Conservation (phyloP, 495 filamentous ascomycete genomes). For the Parathielavia appendiculata region DNA sequence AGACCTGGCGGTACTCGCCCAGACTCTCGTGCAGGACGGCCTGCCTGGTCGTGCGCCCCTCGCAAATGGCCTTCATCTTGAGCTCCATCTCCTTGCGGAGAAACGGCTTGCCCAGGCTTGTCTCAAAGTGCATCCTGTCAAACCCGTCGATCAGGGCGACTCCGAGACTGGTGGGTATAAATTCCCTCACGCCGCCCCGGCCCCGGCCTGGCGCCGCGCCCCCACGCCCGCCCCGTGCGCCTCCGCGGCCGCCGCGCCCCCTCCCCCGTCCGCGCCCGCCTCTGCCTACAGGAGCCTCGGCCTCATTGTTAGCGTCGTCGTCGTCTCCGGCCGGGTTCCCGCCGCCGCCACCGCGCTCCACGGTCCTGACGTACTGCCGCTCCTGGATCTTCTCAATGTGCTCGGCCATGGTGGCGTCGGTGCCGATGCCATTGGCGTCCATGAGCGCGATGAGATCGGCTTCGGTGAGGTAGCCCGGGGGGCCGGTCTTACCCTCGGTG, state of each 20-base stretch:
- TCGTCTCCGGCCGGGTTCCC: conserved; percentile 28
- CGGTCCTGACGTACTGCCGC: conserved; percentile 69
- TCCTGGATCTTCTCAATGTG: conserved; percentile 95
- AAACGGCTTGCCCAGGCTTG: conserved; percentile 92
- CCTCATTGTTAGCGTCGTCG: conserved; percentile 28
- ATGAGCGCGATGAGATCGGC: conserved; percentile 96
- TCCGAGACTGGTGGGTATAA: conserved; percentile 86
- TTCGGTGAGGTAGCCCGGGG: conserved; percentile 86
- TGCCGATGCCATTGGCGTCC: conserved; percentile 98
- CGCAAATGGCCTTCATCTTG: conserved; percentile 91
- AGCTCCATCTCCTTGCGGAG: conserved; percentile 95
- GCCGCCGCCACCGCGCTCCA: conserved; percentile 43
- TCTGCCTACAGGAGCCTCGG: conserved; percentile 33
- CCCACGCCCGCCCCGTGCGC: conserved; percentile 43
- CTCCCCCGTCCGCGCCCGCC: conserved; percentile 38
- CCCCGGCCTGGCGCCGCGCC: conserved; percentile 41
- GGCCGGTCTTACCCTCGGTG: conserved; percentile 75
- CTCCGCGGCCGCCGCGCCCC: conserved; percentile 40
- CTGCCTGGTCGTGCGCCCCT: conserved; percentile 67
- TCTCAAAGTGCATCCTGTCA: conserved; percentile 83
- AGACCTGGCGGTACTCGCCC: conserved; percentile 78
- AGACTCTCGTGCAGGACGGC: conserved; percentile 75
- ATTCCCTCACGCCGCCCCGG: conserved; percentile 61
- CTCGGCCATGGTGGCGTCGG: conserved; percentile 97
- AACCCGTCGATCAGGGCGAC: conserved; percentile 91